phyloP scores from a whole-genome alignment of 352 stramenopile genomes.

The Phytophthora sojae region DNA sequence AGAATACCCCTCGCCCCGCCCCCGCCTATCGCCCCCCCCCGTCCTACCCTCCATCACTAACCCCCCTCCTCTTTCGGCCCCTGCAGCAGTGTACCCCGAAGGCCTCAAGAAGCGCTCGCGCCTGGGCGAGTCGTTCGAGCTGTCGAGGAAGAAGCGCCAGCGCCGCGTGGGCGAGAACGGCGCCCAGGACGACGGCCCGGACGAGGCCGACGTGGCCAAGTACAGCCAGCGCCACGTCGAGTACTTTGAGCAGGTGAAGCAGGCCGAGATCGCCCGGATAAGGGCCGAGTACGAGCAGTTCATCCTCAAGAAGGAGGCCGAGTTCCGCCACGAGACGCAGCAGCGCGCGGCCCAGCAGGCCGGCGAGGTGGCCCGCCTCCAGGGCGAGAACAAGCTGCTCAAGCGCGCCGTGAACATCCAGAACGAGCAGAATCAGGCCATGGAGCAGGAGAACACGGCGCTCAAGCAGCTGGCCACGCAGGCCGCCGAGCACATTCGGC shows the following conservation, averaged over 20 bases:
- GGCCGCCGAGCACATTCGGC: conserved; percentile 87
- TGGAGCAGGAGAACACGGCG: conserved; percentile 72
- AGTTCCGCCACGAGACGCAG: conserved; percentile 71
- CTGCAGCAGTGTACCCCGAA: conserved; percentile 51
- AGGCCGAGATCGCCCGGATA: conserved; percentile 81
- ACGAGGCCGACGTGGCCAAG: conserved; percentile 73
- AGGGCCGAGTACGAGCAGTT: conserved; percentile 87
- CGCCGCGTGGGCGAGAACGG: conserved; percentile 35
- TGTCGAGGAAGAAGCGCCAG: conserved; percentile 67
- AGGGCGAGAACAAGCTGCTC: conserved; percentile 86
- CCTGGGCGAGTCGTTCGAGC: conserved; percentile 63
- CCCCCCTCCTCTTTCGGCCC: background rate
- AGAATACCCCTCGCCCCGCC: background rate
- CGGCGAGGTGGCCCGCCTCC: conserved; percentile 68
- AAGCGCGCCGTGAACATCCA: conserved; percentile 89
- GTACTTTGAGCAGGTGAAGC: conserved; percentile 89
- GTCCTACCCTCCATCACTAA: background rate
- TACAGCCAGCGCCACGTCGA: conserved; percentile 89
- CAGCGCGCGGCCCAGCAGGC: conserved; percentile 51
- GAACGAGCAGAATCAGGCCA: conserved; percentile 89
- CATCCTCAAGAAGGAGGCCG: conserved; percentile 81
- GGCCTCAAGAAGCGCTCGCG: conserved; percentile 83
- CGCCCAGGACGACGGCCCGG: conserved; percentile 24
- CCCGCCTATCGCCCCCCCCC: background rate
- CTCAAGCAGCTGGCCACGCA: conserved; percentile 80